These are phyloP conservation scores for Circinella umbellata DNA, from an alignment of 371 early-diverging fungal species.

Conservation along the genomic window DNA sequence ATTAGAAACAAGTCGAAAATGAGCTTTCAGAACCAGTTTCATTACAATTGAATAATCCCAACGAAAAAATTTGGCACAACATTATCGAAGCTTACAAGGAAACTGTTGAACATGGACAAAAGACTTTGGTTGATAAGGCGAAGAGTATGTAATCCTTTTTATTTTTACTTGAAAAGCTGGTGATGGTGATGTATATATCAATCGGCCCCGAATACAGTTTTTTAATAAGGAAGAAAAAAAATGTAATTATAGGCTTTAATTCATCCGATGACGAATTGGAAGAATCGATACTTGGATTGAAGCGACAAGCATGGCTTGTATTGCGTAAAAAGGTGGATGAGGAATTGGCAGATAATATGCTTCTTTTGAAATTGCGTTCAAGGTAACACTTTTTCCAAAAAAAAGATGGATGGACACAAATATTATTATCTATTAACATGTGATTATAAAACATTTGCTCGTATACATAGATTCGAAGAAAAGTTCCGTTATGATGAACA, in stretches of 20 bases:
- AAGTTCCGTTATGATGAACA: conserved; percentile 92
- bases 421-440: too few species aligned
- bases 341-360: conserved; percentile 80
- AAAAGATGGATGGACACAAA: neutral
- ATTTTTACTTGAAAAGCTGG: too few species aligned
- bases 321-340: conserved; percentile 77
- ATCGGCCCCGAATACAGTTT: too few species aligned
- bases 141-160: conserved; percentile 31
- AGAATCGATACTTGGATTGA: conserved; percentile 52
- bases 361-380: conserved; percentile 78
- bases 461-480: conserved; percentile 73
- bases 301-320: conserved; percentile 75
- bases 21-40: conserved; percentile 74
- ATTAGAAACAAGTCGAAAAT: conserved; percentile 61
- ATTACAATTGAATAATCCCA: conserved; percentile 70
- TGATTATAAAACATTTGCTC: neutral
- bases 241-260: conserved; percentile 59
- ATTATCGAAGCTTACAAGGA: conserved; percentile 63
- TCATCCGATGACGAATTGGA: conserved; percentile 56
- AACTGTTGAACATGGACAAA: conserved; percentile 54
- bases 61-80: conserved; percentile 74
- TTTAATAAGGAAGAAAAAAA: neutral
- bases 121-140: conserved; percentile 39
- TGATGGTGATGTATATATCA: neutral
- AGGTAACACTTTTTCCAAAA: conserved; percentile 21